Conservation (phyloP, 495 filamentous ascomycete genomes). For the Penicillium paradoxum region DNA sequence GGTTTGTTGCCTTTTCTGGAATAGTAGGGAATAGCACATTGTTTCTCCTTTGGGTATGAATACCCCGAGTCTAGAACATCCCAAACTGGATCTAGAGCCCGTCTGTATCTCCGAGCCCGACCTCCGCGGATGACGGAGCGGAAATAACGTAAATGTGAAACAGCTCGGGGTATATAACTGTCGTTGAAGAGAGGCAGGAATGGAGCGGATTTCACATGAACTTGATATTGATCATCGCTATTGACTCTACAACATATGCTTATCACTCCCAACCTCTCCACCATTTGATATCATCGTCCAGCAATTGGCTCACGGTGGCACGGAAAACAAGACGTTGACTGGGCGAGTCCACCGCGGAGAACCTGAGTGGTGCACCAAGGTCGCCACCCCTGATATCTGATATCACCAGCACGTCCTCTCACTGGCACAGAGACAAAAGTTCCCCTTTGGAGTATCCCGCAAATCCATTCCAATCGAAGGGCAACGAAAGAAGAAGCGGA, state of each 20-base stretch:
- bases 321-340: constrained; percentile 17
- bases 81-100: background rate
- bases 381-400: constrained; percentile 15
- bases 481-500: background rate
- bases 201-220: background rate
- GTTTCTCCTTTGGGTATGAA: background rate
- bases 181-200: background rate
- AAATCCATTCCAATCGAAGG: background rate
- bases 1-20: no score
- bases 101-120: background rate
- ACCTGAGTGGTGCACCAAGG: constrained; percentile 8
- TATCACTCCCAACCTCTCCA: constrained; percentile 15
- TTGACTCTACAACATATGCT: no score
- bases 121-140: background rate
- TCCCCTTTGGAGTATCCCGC: background rate
- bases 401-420: constrained; percentile 6
- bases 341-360: constrained; percentile 19
- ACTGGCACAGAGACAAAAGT: background rate
- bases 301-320: constrained; percentile 17
- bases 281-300: constrained; percentile 23
- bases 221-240: background rate
- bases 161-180: background rate
- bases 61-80: background rate
- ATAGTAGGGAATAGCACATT: no score
- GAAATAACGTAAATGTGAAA: background rate